Evolutionary conservation across 371 early-diverging fungal genomes (phyloP), one percentile per base, ranked within the genome.

Genomic region (Dichotomocladium elegans): DNA sequence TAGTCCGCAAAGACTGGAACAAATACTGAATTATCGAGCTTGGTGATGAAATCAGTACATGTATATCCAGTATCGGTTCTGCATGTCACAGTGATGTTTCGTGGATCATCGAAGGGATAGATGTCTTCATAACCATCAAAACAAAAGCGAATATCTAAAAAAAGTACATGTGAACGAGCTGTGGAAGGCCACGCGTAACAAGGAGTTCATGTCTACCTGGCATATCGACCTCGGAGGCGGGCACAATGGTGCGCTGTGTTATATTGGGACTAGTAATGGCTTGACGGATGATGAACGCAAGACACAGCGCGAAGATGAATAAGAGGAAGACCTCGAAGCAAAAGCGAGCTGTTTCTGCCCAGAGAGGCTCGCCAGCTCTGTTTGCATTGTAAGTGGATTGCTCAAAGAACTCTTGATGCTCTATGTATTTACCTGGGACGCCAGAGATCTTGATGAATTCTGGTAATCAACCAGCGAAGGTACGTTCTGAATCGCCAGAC

Each of bases 281-380:
- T 57, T 76, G 77, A 7, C 67, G 69, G 44, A 76, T 70, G 10
- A 76, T 66, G 47, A 76, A 76, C 7, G 63, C 70, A 19, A 76
- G 40, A 46, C 70, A 72, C 34, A 68, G 45, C 19, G 56, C 43
- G 44, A 76, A 72, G 17, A 76, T 26, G 60, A 76, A 68, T 40
- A 76, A 40, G 22, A 76, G 63, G 33, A 76, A 59, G 29, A 72
- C 52, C 52, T 76, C 71, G 44, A 57, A 68, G 12, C 60, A 45
- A 28, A 76, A 64, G 17, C 77, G 64, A 4, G 70, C 58, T 3
- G 77, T 76, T 56, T 76, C 77, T 26, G 77, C 77, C 77, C 77
- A 76, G 9, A 72, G 41, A 19, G 77, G 77, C 52, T 76, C 77
- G 63, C 77, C 77, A 37, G 65, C 61, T 61, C 73, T 68, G 52